Evolutionary conservation across 768 basidiomycete species (phyloP), one percentile per base, ranked within the genome.

Genomic region (Exidia glandulosa): DNA sequence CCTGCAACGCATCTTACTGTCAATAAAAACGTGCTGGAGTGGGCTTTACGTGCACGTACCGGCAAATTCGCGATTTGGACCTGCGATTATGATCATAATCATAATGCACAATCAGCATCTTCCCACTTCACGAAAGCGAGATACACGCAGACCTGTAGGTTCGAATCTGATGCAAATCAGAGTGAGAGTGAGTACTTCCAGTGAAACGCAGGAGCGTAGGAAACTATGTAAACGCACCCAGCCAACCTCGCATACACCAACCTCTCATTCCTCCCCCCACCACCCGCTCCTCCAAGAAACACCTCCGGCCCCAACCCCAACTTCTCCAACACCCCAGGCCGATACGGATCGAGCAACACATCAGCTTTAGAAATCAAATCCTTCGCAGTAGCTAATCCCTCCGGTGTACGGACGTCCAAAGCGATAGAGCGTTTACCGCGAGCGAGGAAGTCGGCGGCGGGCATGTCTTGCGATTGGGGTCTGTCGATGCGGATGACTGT

Each of bases 311-410:
- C 90, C 19, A 93, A 74, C 2, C 86, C 86, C 32, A 90, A 73
- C 61, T 80, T 78, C 67, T 93, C 90, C 73, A 92, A 76, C 2
- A 91, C 88, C 1, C 90, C 90, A 56, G 90, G 88, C 54, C 90
- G 76, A 69, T 87, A 93, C 1, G 90, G 84, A 67, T 93, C 90
- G 65, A 93, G 88, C 50, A 92, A 73, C 19, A 92, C 78, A 69
- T 93, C 90, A n/a, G 88, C 86, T 34, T 76, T 70, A 31, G 74
- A 68, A 27, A 91, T 79, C 60, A 93, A 74, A 50, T 75, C 79
- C 68, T 77, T 77, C 59, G 86, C 67, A 23, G 83, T 67, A 23
- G 77, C 78, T 47, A 79, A 69, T 32, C 90, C 90, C 31, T 76
- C 77, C 12, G 75, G 69, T 7, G 76, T 68, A 73, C 91, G 92